Evolutionary conservation across 2,329 filamentous ascomycete genomes (phyloP).

Genomic region (Chaetomium globosum): DNA sequence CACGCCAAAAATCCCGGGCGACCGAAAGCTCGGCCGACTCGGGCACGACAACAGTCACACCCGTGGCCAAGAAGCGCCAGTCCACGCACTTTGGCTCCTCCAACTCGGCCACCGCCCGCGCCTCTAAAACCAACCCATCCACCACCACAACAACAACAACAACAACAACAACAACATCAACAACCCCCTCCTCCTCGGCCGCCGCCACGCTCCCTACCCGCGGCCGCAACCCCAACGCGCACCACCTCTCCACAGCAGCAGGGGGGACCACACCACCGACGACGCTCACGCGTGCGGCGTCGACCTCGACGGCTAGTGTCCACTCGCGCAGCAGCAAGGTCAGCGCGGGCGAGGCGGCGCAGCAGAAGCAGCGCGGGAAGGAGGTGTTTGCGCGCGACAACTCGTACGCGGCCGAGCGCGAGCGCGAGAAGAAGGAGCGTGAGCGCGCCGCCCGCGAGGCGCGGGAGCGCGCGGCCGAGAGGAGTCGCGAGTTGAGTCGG

Average conservation of each 20-base stretch:
- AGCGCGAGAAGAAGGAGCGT: slow-evolving; percentile 57
- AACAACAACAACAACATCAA: not conserved
- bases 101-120: not conserved
- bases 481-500: slow-evolving; percentile 59
- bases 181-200: not conserved
- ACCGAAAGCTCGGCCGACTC: slow-evolving; percentile 24
- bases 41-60: slow-evolving; percentile 37
- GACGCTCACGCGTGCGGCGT: slow-evolving; percentile 48
- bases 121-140: not conserved
- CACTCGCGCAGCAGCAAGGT: slow-evolving; percentile 40
- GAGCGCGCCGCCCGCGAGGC: slow-evolving; percentile 58
- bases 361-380: slow-evolving; percentile 56
- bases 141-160: too few relatives aligned
- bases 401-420: slow-evolving; percentile 50
- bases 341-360: slow-evolving; percentile 55
- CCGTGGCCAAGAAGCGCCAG: slow-evolving; percentile 38
- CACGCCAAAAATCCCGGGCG: slow-evolving; percentile 43
- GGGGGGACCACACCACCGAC: slow-evolving; percentile 30
- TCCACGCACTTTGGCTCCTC: slow-evolving; percentile 26
- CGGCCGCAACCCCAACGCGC: slow-evolving; percentile 34
- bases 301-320: slow-evolving; percentile 52
- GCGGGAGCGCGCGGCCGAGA: slow-evolving; percentile 63
- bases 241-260: slow-evolving; percentile 19
- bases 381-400: slow-evolving; percentile 59
- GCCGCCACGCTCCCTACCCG: slow-evolving; percentile 28